Evolutionary conservation across 768 basidiomycete genomes (phyloP).

Genomic region (Pisolithus orientalis): DNA sequence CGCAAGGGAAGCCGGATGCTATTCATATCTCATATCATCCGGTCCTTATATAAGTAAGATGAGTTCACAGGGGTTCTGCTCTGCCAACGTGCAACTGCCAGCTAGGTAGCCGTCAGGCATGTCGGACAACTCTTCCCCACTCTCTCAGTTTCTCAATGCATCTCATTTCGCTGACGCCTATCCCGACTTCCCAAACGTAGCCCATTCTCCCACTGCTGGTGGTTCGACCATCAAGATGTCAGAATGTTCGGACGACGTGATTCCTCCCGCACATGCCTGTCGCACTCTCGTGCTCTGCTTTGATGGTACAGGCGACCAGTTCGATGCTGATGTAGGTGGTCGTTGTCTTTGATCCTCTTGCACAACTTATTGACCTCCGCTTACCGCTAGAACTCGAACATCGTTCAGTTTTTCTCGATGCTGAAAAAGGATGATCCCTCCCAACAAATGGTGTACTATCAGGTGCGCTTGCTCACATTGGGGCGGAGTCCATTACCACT

Average conservation of each 20-base stretch:
- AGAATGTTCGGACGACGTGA: constrained; percentile 21
- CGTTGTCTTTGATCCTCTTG: neutral
- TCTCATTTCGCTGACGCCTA: neutral
- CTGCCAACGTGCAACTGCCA: neutral
- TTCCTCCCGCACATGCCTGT: constrained; percentile 38
- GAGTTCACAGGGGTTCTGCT: neutral
- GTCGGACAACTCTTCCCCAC: neutral
- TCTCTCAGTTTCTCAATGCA: neutral
- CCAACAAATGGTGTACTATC: constrained; percentile 71
- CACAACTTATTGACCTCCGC: neutral
- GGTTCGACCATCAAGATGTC: neutral
- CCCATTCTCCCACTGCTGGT: neutral
- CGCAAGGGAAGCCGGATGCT: too few species aligned
- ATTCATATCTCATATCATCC: too few species aligned
- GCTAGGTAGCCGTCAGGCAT: neutral
- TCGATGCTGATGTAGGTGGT: constrained; percentile 51
- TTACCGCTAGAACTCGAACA: constrained; percentile 57
- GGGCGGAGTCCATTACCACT: neutral
- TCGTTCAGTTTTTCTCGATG: constrained; percentile 63
- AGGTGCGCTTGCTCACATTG: constrained; percentile 32
- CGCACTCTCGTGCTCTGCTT: constrained; percentile 67
- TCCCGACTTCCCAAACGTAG: neutral
- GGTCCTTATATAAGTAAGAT: too few species aligned
- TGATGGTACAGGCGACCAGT: constrained; percentile 57
- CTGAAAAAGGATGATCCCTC: constrained; percentile 57